Base-by-base conservation (phyloP, 1,284 basidiomycete species). In the Ceratobasidium sp. region DNA sequence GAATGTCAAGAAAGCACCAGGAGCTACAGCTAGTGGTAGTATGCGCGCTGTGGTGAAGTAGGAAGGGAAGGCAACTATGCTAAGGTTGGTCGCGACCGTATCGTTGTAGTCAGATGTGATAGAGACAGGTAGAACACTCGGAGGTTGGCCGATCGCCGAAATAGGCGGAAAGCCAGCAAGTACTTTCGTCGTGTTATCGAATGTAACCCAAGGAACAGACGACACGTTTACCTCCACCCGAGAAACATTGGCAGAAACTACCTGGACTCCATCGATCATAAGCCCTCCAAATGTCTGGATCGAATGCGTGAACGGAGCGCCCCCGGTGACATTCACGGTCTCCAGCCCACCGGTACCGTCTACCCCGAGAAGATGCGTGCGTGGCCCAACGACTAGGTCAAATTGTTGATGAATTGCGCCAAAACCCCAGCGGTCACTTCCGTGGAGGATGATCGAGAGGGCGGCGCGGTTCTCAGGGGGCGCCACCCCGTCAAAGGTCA, bases 401-500 rank as follows among this genome's bases (percentile, higher is more conserved):
- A 94, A 94, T 13, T 86, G 86, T 12, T 89, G 82, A 20, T 84
- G 85, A 5, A 84, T 83, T 42, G 90, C 89, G 7, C 89, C 89
- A 81, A 92, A 93, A 15, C 92, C 91, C 81, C 89, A 85, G 81
- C 91, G 88, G 79, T 93, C 93, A 13, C 93, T 91, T 13, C 89
- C 90, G 82, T 90, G 88, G 28, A 95, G 85, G 46, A 86, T 84
- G n/a, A 82, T 56, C 13, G 81, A 77, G 7, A 78, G 77, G 40
- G 66, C 58, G 42, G 69, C 44, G 40, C 78, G 78, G 39, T 82
- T 73, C 53, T 80, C 80, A 2, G 79, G 61, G 0, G 96, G 96
- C 0, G 93, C 90, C 33, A 94, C 89, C 10, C 97, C 97, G 81
- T 93, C 89, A 75, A 98, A 90, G 0, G 96, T 97, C 79, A 95